Evolutionary conservation across 75 land plant species (phyloP).

Genomic region (Azolla pinnata): DNA sequence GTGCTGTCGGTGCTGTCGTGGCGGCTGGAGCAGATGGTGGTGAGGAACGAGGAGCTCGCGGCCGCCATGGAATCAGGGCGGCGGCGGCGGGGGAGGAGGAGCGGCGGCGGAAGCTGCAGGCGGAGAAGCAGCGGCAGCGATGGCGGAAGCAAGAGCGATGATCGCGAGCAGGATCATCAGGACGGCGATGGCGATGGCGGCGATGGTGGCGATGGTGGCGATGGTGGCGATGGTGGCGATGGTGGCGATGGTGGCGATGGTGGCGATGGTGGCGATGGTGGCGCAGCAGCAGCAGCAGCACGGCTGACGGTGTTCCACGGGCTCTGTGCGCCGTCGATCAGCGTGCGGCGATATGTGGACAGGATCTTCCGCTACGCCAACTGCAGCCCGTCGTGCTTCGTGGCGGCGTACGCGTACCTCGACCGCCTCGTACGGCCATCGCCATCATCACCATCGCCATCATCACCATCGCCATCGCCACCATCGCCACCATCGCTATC

Average conservation of each 20-base stretch:
- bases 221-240: too few relatives aligned
- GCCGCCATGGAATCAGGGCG: conserved; percentile 14
- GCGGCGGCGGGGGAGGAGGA: not conserved
- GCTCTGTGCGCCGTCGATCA: conserved; percentile 23
- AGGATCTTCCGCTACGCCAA: conserved; percentile 34
- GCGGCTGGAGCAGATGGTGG: conserved; percentile 42
- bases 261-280: too few relatives aligned
- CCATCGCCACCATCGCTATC: conserved; percentile 34
- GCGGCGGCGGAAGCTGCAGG: conserved; percentile 3
- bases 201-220: too few relatives aligned
- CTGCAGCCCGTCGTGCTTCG: conserved; percentile 33
- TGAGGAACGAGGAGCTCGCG: conserved; percentile 32
- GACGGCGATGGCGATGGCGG: too few relatives aligned
- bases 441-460: conserved; percentile 22
- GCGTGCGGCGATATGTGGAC: conserved; percentile 19
- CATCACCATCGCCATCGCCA: conserved; percentile 22
- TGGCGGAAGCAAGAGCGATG: too few relatives aligned
- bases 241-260: too few relatives aligned
- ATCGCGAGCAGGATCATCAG: too few relatives aligned
- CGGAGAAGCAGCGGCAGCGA: too few relatives aligned
- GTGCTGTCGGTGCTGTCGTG: conserved; percentile 41
- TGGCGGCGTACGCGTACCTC: conserved; percentile 26
- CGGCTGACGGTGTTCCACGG: conserved; percentile 26
- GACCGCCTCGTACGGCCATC: conserved; percentile 26
- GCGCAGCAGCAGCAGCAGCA: not conserved